phyloP scores from a whole-genome alignment of 257 asterid species.

The Sherardia arvensis region DNA sequence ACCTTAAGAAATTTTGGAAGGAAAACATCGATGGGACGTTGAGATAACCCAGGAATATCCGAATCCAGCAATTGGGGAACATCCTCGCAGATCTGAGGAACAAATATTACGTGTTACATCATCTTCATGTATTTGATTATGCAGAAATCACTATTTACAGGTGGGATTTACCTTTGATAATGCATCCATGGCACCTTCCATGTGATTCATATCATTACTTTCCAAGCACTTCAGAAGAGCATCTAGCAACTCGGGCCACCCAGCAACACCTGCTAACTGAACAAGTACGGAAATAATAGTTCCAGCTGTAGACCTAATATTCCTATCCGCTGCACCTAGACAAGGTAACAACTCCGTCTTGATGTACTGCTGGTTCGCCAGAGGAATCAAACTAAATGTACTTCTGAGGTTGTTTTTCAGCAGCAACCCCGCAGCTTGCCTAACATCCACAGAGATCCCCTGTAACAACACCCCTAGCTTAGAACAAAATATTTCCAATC shows the following conservation, averaged over 20 bases:
- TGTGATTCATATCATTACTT: constrained; percentile 73
- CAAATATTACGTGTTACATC: not conserved
- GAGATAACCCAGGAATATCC: constrained; percentile 71
- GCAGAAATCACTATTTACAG: not conserved
- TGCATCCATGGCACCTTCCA: constrained; percentile 99
- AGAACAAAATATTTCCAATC: not conserved
- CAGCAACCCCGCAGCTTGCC: constrained; percentile 97
- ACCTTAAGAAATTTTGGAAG: constrained; percentile 90
- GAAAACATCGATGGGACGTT: constrained; percentile 77
- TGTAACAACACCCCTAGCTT: constrained; percentile 26
- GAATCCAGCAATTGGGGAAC: constrained; percentile 77
- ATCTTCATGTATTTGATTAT: no score
- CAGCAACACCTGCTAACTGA: constrained; percentile 73
- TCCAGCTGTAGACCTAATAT: constrained; percentile 92
- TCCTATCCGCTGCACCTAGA: constrained; percentile 75
- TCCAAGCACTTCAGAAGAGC: constrained; percentile 84
- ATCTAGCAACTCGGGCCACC: constrained; percentile 88
- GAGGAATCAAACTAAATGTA: constrained; percentile 53
- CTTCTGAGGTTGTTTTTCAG: constrained; percentile 75
- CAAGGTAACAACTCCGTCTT: constrained; percentile 83
- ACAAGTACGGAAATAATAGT: constrained; percentile 80
- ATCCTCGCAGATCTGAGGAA: constrained; percentile 79
- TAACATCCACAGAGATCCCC: constrained; percentile 83
- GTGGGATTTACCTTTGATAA: constrained; percentile 65
- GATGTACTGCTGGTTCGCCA: constrained; percentile 58